Conservation (phyloP, 345 rosid species). For the Moricandia arvensis region DNA sequence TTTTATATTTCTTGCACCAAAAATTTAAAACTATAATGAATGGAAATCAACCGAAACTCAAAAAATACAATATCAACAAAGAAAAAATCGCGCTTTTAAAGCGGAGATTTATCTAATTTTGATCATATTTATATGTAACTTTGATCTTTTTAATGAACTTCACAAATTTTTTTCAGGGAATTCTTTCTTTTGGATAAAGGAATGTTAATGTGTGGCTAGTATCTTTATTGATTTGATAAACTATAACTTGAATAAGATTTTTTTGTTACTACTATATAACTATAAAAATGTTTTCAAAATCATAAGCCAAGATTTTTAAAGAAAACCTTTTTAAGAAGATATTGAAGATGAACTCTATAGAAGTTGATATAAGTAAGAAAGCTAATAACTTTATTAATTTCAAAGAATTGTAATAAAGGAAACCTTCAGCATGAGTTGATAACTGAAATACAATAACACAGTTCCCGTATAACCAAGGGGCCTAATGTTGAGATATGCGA, state of each 20-base stretch:
- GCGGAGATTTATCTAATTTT: too few relatives aligned
- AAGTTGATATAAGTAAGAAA: neutral
- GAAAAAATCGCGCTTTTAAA: too few relatives aligned
- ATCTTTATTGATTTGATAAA: neutral
- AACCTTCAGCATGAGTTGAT: neutral
- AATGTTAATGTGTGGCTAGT: neutral
- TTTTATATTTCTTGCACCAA: too few relatives aligned
- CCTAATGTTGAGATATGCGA: conserved; percentile 13
- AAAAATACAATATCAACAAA: too few relatives aligned
- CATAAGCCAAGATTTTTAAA: neutral
- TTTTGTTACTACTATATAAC: neutral
- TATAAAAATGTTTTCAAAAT: neutral
- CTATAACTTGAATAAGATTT: neutral
- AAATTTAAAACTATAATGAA: too few relatives aligned
- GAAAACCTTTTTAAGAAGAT: neutral
- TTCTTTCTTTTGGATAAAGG: neutral
- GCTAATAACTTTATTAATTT: neutral
- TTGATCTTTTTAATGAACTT: neutral
- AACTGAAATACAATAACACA: conserved; percentile 1
- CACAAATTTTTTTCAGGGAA: neutral
- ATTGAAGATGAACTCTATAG: neutral
- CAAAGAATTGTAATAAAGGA: neutral
- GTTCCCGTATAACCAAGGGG: conserved; percentile 20
- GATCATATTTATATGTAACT: too few relatives aligned
- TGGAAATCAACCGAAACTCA: too few relatives aligned